Evolutionary conservation across 306 rosid genomes (phyloP), one percentile per base, ranked within the genome.

Genomic region (Quercus agrifolia): DNA sequence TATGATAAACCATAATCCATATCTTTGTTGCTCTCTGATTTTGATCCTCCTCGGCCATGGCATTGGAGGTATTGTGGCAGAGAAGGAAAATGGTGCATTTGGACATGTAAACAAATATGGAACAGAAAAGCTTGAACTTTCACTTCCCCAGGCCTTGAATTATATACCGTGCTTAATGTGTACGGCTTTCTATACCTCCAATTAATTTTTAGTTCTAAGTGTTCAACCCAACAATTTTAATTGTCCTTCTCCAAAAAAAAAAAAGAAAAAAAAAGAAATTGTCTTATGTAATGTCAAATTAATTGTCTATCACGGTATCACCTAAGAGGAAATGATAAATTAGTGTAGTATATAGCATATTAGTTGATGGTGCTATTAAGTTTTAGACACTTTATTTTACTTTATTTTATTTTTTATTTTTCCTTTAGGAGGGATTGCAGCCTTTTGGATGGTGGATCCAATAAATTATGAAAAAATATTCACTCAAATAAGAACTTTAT

Each of bases 41-140:
- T 55, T 38, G 51, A 28, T 46, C 5, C 72, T 76, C 17, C 44
- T 61, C 66, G 58, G 76, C 77, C 64, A 68, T 77, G 81, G 78
- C 74, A 35, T 63, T 68, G 74, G 74, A 75, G 82, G 74, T 66
- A 71, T 67, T 56, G 72, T 62, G 31, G 80, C 61, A 31, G 81
- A 67, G 83, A 71, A 30, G 79, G 73, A 74, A 57, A 10, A 66
- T n/a, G 80, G 72, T 2, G 81, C 84, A 84, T 71, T 59, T 81
- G 85, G n/a, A 77, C 25, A 73, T 76, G 74, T 78, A 44, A 79
- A 66, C 71, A 67, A 33, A 31, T 8, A 41, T 31, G 49, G 71
- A 8, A 67, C 23, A 67, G 51, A 67, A 31, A 9, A 33, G 51
- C 72, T 8, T 19, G 51, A 67, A 33, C 27, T 56, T 49, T 30